A percentile compares a stretch with the other conserved stretches of the same genome.
Conservation (phyloP, 1,284 basidiomycete genomes). For the Quambalaria eucalypti region DNA sequence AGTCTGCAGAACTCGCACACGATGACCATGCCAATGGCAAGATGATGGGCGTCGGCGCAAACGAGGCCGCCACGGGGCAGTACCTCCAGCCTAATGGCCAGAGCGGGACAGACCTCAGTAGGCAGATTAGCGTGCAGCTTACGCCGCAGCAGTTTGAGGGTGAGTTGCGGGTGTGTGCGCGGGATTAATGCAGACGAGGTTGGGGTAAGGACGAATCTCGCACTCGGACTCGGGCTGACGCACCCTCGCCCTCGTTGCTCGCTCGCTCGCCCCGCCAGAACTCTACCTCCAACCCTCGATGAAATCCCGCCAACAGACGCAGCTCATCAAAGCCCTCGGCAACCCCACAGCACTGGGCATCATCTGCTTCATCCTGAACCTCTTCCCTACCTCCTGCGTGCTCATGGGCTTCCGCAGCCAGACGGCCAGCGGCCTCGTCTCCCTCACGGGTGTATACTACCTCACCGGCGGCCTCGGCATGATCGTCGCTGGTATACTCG, state of each 20-base stretch:
- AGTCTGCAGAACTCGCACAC: neutral
- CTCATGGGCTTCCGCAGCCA: conserved; percentile 29
- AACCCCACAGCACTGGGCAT: conserved; percentile 28
- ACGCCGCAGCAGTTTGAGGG: conserved; percentile 26
- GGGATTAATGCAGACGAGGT: neutral
- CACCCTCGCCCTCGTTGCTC: too few relatives aligned
- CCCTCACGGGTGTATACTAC: conserved; percentile 19
- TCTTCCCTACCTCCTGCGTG: conserved; percentile 19
- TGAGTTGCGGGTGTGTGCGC: neutral
- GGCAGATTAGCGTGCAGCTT: conserved; percentile 27
- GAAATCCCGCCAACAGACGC: conserved; percentile 11
- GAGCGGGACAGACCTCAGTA: conserved; percentile 16
- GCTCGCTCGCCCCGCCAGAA: conserved; percentile 1
- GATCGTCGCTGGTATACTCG: conserved; percentile 10
- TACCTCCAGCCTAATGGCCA: neutral
- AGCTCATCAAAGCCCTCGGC: conserved; percentile 25
- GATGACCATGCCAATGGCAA: neutral
- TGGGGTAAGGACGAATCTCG: too few relatives aligned
- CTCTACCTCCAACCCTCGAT: conserved; percentile 25
- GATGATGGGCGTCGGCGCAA: neutral
- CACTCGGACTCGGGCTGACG: too few relatives aligned
- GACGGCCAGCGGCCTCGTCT: conserved; percentile 16
- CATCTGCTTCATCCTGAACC: conserved; percentile 26
- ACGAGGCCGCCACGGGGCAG: too few relatives aligned
- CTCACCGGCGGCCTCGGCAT: conserved; percentile 17